Evolutionary conservation across 148 eudicot species (phyloP).

Genomic region (Drosera capensis): DNA sequence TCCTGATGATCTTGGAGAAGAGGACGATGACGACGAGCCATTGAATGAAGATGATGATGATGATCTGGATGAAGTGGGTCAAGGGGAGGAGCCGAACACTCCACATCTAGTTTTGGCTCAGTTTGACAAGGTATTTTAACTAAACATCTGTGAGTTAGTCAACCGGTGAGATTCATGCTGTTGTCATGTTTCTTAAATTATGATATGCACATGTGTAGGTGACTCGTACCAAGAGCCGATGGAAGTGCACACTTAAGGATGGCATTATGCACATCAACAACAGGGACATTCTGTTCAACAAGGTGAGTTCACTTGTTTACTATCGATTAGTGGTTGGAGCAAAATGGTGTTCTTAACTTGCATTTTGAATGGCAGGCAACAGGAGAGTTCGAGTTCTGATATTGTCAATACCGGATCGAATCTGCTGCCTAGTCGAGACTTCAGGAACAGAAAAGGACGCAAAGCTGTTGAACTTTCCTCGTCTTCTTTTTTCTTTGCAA

Average conservation of each 20-base stretch:
- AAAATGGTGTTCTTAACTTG: not conserved
- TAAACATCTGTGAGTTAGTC: not conserved
- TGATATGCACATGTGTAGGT: conserved; percentile 26
- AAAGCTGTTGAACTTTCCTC: not conserved
- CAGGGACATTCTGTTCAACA: conserved; percentile 73
- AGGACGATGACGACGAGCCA: conserved; percentile 62
- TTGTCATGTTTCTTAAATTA: not conserved
- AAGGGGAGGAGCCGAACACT: conserved; percentile 76
- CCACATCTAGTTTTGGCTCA: conserved; percentile 81
- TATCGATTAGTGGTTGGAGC: not conserved
- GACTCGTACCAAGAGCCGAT: conserved; percentile 73
- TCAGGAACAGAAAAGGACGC: not conserved
- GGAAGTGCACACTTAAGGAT: conserved; percentile 92
- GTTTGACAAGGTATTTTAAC: conserved; percentile 68
- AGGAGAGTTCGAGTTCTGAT: conserved; percentile 80
- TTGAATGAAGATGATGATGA: conserved; percentile 83
- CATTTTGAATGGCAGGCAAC: conserved; percentile 44
- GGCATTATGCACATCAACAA: conserved; percentile 93
- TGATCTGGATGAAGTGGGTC: conserved; percentile 68
- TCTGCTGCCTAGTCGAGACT: not conserved
- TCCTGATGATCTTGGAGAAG: conserved; percentile 49
- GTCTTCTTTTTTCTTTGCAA: not conserved
- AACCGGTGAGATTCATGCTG: not conserved
- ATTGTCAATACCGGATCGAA: not conserved
- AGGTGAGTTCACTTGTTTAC: conserved; percentile 24